These are phyloP conservation scores for Kurtzmaniella natalensis DNA, from an alignment of 1,139 yeast genomes.

Conservation along the genomic window DNA sequence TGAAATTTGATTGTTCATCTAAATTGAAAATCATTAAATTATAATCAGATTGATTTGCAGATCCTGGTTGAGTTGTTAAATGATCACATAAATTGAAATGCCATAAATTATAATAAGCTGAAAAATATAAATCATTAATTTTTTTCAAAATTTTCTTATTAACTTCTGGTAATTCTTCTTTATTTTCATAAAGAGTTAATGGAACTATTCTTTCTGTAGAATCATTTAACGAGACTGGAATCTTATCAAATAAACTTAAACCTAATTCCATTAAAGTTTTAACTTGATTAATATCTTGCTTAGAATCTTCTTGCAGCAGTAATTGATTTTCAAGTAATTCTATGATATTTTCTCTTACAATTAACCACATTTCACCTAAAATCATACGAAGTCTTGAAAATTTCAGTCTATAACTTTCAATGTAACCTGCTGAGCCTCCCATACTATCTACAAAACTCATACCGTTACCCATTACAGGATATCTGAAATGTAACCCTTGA, in stretches of 20 bases:
- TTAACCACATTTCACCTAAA: slow-evolving; percentile 61
- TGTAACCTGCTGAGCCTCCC: slow-evolving; percentile 33
- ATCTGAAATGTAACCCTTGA: slow-evolving; percentile 68
- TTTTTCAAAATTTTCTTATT: slow-evolving; percentile 24
- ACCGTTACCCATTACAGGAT: slow-evolving; percentile 70
- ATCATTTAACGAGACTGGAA: slow-evolving; percentile 49
- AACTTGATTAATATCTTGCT: slow-evolving; percentile 1
- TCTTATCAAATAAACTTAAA: slow-evolving; percentile 55
- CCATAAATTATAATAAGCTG: slow-evolving; percentile 72
- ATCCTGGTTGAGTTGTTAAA: slow-evolving; percentile 11
- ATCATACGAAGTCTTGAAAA: slow-evolving; percentile 60
- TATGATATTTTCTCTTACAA: slow-evolving; percentile 50
- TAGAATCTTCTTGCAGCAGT: slow-evolving; percentile 15
- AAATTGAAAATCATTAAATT: slow-evolving; percentile 28
- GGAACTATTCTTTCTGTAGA: slow-evolving; percentile 42
- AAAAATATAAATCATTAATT: slow-evolving; percentile 53
- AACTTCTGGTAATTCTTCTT: slow-evolving; percentile 12
- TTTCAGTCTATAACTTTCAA: slow-evolving; percentile 59
- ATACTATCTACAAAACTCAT: slow-evolving; percentile 54
- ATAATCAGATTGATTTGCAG: slow-evolving; percentile 11
- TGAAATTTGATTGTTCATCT: slow-evolving; percentile 21
- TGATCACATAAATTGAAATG: slow-evolving; percentile 69
- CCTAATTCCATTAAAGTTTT: slow-evolving; percentile 43
- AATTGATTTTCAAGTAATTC: slow-evolving; percentile 25
- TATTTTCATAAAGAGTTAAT: slow-evolving; percentile 23